Percentiles rank a stretch among this genome's conserved stretches.
These are phyloP conservation scores for Allantophomopsis lycopodina DNA, from an alignment of 2,329 filamentous ascomycete genomes.

Conservation along the genomic window DNA sequence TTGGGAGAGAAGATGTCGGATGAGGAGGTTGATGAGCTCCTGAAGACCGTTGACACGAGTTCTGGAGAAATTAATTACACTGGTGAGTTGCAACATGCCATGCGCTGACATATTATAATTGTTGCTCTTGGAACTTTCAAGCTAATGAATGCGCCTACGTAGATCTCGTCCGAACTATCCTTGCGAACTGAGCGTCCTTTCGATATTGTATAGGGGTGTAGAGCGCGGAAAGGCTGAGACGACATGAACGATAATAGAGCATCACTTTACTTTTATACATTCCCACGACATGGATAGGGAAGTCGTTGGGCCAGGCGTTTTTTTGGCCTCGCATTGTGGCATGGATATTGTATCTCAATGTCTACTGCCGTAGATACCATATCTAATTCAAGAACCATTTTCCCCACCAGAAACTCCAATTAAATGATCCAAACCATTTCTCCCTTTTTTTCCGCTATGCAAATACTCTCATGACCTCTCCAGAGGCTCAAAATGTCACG, in stretches of 20 bases:
- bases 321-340: too few species aligned
- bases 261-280: conserved; percentile 3
- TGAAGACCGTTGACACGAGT: conserved; percentile 95
- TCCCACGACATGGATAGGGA: conserved; percentile 5
- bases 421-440: too few species aligned
- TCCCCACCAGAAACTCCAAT: too few species aligned
- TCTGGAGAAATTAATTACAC: conserved; percentile 97
- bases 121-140: background rate
- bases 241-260: background rate
- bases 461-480: background rate
- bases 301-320: too few species aligned
- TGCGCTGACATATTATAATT: background rate
- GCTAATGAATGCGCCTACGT: conserved; percentile 1
- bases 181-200: conserved; percentile 53
- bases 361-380: too few species aligned
- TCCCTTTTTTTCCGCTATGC: too few species aligned
- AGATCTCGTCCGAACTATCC: conserved; percentile 78
- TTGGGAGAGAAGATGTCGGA: conserved; percentile 99
- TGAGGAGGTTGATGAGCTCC: conserved; percentile 94
- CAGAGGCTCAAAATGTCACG: conserved; percentile 1
- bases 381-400: too few species aligned
- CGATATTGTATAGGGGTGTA: background rate
- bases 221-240: background rate
- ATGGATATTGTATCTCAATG: too few species aligned
- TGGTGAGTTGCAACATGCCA: conserved; percentile 37